Base-by-base conservation (phyloP, 2,329 filamentous ascomycete species). In the Ophiostoma sp. region DNA sequence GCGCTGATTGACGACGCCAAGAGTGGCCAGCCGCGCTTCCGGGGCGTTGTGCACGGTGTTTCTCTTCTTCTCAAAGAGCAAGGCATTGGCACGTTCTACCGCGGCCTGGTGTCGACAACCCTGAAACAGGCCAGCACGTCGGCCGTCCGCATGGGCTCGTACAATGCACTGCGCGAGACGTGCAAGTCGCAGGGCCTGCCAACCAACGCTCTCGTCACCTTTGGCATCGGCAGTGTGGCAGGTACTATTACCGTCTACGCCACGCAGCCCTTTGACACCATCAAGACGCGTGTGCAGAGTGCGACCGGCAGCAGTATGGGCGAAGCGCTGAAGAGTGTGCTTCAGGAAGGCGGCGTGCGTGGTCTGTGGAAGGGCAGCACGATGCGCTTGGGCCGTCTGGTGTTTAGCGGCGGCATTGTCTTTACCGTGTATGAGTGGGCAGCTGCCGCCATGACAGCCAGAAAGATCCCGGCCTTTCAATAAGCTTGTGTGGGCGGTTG, bases 281-380 rank as follows among this genome's bases (percentile, higher is more conserved):
- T 90, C 76, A 91, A 92, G 82, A 92, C 90, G 1, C 82, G 88
- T 63, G 86, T 86, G 31, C 89, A 92, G 78, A 88, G 86, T 69
- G 88, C 88, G 0, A 82, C 84, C 28, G 89, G 87, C 4, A 86
- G 87, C 1, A 87, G 85, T 1, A 89, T 88, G 1, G 79, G 82
- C 0, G 88, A 91, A 75, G 89, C 89, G 0, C 82, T 89, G 2
- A 82, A 80, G 69, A 85, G 84, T 70, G 83, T 92, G 3, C 78
- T 88, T 70, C 79, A 81, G 0, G 88, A 91, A 76, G 85, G 87
- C 75, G 90, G 90, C 0, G 75, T 91, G 1, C 84, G 82, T 52
- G 90, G 87, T 0, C 89, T 92, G 75, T 92, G 90, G 90, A 88
- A 86, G 74, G 90, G 90, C 0, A 92, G 89, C 45, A 88, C 88